Conservation (phyloP, 495 filamentous ascomycete genomes). For the Lasiosphaeria ovina region DNA sequence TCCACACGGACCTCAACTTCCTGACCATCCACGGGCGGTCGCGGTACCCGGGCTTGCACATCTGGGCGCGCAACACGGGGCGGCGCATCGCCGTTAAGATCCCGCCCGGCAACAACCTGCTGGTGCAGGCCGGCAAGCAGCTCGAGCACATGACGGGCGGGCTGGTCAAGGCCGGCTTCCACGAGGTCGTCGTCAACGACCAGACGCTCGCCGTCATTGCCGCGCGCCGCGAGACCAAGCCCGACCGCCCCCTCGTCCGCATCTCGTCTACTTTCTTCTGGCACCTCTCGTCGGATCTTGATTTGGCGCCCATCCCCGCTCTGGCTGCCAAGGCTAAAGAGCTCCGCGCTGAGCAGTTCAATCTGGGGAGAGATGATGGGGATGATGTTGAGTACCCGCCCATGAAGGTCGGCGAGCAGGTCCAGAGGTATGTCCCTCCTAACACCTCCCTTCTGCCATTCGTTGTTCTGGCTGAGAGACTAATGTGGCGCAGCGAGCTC, state of each 20-base stretch:
- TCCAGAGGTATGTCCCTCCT: conserved; percentile 38
- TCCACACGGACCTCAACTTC: conserved; percentile 56
- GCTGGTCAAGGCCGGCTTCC: conserved; percentile 52
- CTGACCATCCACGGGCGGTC: conserved; percentile 55
- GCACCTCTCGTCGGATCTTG: conserved; percentile 48
- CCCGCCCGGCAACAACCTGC: conserved; percentile 45
- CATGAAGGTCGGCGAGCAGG: conserved; percentile 50
- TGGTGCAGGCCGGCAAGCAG: conserved; percentile 55
- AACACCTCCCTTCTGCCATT: too few species aligned
- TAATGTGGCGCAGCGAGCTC: conserved; percentile 27
- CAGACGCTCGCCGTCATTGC: conserved; percentile 38
- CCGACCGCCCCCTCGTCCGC: conserved; percentile 44
- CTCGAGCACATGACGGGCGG: conserved; percentile 52
- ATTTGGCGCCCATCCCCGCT: conserved; percentile 41
- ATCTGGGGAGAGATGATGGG: conserved; percentile 46
- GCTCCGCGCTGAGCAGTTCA: conserved; percentile 40
- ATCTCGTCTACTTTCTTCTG: conserved; percentile 53
- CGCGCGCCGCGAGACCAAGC: conserved; percentile 30
- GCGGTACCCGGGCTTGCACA: conserved; percentile 52
- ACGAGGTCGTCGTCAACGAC: conserved; percentile 54
- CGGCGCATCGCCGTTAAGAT: conserved; percentile 49
- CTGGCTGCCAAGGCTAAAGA: conserved; percentile 35
- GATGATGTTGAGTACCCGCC: conserved; percentile 40
- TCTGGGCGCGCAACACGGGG: conserved; percentile 55
- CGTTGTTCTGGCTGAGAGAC: background rate